These are phyloP conservation scores for Musa itinerans DNA, from an alignment of 176 grass and related monocot genomes.

Conservation along the genomic window DNA sequence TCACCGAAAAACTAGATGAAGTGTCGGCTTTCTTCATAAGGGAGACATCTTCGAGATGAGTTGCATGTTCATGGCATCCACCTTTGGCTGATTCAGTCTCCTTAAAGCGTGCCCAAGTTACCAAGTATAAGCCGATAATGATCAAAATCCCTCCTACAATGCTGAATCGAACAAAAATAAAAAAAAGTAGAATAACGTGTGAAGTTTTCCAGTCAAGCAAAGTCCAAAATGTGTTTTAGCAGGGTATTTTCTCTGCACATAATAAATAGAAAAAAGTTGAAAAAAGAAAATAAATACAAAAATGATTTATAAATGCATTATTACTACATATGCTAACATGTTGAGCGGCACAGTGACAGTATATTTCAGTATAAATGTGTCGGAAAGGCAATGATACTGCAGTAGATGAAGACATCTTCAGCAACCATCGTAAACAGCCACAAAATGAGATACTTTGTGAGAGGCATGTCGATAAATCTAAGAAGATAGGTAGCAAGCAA, in stretches of 20 bases:
- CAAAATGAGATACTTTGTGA: too few relatives aligned
- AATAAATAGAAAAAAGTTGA: too few relatives aligned
- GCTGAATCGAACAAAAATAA: slow-evolving; percentile 29
- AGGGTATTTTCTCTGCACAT: too few relatives aligned
- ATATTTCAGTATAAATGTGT: not conserved
- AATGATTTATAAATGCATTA: too few relatives aligned
- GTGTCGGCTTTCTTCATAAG: not conserved
- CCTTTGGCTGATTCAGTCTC: slow-evolving; percentile 33
- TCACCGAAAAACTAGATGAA: not conserved
- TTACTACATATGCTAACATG: not conserved
- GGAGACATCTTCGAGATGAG: slow-evolving; percentile 28
- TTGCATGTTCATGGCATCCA: not conserved
- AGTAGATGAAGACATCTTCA: not conserved
- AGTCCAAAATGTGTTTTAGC: too few relatives aligned
- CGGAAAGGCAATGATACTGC: not conserved
- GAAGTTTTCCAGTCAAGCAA: too few relatives aligned
- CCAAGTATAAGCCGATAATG: slow-evolving; percentile 69
- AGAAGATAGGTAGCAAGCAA: not conserved
- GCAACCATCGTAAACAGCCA: not conserved
- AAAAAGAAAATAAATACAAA: too few relatives aligned
- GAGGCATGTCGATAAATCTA: not conserved
- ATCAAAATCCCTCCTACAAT: slow-evolving; percentile 66
- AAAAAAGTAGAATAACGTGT: not conserved
- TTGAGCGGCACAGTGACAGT: not conserved
- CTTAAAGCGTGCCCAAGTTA: slow-evolving; percentile 71